Base-by-base conservation (phyloP, 495 filamentous ascomycete species). In the Neurospora sp. region DNA sequence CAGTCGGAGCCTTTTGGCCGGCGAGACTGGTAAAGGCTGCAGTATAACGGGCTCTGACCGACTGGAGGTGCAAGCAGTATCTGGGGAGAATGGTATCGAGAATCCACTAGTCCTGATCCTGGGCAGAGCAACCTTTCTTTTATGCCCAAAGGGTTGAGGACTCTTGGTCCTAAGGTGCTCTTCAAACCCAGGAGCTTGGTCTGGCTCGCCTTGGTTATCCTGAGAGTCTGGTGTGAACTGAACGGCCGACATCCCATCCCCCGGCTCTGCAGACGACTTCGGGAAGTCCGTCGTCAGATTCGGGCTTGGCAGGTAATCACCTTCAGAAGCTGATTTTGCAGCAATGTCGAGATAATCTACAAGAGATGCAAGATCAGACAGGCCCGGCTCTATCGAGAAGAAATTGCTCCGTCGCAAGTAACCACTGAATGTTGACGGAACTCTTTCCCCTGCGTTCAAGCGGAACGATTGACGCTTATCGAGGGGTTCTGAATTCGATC, bases 11-110 rank as follows among this genome's bases (percentile, higher is more conserved):
- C 83, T 79, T 41, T 82, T 79, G 61, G 77, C 81, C 40, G 85
- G 82, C 12, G 84, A 86, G 14, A 85, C 85, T 12, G 85, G 84
- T 48, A 83, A 80, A 18, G 83, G 84, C 40, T 83, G 80, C 5
- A 86, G 73, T 66, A 86, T 81, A 20, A 81, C 78, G 18, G 72
- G 73, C 22, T 40, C 16, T 18, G 68, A 27, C 42, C 53, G 71
- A 16, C 66, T 48, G 35, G 18, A 37, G 6, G 61, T 42, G 31
- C 53, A 40, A 40, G 42, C 11, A 1, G 53, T 14, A 31, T 42
- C 39, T 38, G 20, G 6, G 3, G 73, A 42, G 40, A 38, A 22
- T 18, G 41, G 31, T n/a, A 31, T 35, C 31, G 70, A 69, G 12
- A 74, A 41, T 31, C 59, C 59, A 46, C 69, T 59, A 41, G 69